phyloP scores from a whole-genome alignment of 78 protist genomes.

The Mastigamoeba balamuthi region DNA sequence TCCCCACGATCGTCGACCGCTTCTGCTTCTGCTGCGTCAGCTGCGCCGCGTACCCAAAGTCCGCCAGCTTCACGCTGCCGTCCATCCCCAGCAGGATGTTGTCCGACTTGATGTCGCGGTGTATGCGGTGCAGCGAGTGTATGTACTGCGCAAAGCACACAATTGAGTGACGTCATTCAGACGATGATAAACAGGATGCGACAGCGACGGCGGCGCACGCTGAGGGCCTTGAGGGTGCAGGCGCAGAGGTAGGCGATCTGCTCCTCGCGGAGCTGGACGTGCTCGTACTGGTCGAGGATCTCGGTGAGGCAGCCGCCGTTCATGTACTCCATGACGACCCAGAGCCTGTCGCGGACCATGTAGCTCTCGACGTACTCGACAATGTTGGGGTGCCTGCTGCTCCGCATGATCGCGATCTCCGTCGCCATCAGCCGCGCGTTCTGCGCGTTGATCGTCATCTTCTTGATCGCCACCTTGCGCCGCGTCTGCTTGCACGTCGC shows the following conservation, averaged over 20 bases:
- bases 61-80: constrained; percentile 58
- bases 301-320: constrained; percentile 59
- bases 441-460: constrained; percentile 51
- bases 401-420: constrained; percentile 61
- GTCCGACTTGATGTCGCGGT: constrained; percentile 71
- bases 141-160: constrained; percentile 32
- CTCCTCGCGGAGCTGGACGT: constrained; percentile 26
- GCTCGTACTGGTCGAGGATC: constrained; percentile 42
- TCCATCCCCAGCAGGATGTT: constrained; percentile 34
- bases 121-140: constrained; percentile 46
- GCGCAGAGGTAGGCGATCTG: constrained; percentile 39
- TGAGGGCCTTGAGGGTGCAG: not conserved
- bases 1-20: constrained; percentile 65
- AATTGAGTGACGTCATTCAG: not conserved
- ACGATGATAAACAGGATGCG: not conserved
- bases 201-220: not conserved
- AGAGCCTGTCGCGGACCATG: constrained; percentile 33
- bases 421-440: constrained; percentile 24
- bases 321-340: constrained; percentile 67
- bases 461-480: constrained; percentile 48
- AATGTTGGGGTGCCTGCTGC: constrained; percentile 36
- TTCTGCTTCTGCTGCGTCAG: constrained; percentile 29
- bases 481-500: constrained; percentile 17
- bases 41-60: constrained; percentile 70
- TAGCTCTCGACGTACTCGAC: constrained; percentile 52